Evolutionary conservation across 2,329 filamentous ascomycete genomes (phyloP).

Genomic region (Hypoxylon sp.): DNA sequence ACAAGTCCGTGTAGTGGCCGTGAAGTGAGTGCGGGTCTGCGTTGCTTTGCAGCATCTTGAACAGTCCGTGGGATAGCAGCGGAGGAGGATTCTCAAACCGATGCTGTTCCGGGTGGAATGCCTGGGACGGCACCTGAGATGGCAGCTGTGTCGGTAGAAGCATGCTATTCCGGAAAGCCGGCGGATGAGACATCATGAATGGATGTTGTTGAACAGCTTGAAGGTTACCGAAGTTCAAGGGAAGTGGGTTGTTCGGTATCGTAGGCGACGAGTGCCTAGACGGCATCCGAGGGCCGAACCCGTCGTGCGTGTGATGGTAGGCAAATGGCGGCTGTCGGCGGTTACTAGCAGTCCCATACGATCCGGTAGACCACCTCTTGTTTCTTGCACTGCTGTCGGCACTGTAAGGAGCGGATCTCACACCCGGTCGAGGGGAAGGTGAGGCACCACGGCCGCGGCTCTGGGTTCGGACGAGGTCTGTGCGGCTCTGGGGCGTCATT

Average conservation of each 20-base stretch:
- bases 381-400: constrained; percentile 69
- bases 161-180: constrained; percentile 66
- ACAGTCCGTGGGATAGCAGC: constrained; percentile 74
- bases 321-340: constrained; percentile 67
- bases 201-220: constrained; percentile 64
- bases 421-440: constrained; percentile 72
- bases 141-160: constrained; percentile 58
- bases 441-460: constrained; percentile 73
- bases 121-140: constrained; percentile 59
- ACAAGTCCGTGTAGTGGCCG: constrained; percentile 75
- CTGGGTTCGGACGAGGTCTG: constrained; percentile 68
- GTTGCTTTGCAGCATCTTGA: constrained; percentile 78
- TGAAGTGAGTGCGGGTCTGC: constrained; percentile 72
- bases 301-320: constrained; percentile 67
- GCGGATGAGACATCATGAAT: constrained; percentile 61
- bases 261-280: constrained; percentile 61
- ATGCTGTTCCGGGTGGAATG: constrained; percentile 59
- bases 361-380: constrained; percentile 82
- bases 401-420: constrained; percentile 74
- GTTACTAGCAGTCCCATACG: constrained; percentile 66
- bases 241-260: constrained; percentile 56
- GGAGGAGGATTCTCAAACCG: constrained; percentile 67
- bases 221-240: constrained; percentile 63
- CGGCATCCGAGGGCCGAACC: constrained; percentile 66
- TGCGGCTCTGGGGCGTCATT: constrained; percentile 67